A percentile compares a stretch with the other conserved stretches of the same genome.
Conservation (phyloP, 192 early-diverging fungal species). For the Coemansia sp. region DNA sequence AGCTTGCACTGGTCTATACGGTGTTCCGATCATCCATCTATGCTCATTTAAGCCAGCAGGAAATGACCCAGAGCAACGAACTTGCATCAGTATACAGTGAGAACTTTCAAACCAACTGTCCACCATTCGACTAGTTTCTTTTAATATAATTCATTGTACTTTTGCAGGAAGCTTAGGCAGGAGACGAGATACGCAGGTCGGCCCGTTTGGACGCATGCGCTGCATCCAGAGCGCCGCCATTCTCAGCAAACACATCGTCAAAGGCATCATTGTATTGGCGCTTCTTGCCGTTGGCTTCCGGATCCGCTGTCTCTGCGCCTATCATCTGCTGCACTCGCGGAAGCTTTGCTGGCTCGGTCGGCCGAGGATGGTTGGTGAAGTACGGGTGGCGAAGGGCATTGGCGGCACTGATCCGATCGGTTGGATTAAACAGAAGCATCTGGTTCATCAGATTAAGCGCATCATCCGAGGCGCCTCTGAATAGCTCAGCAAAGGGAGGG, state of each 20-base stretch:
- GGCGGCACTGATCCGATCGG: slow-evolving; percentile 71
- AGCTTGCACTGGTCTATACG: slow-evolving; percentile 49
- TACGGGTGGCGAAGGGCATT: slow-evolving; percentile 60
- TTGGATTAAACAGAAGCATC: slow-evolving; percentile 85
- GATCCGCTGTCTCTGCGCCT: background rate
- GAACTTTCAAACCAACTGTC: slow-evolving; percentile 51
- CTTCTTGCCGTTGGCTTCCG: slow-evolving; percentile 15
- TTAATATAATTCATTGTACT: background rate
- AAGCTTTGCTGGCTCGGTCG: slow-evolving; percentile 41
- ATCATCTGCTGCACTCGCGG: slow-evolving; percentile 21
- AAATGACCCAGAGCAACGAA: slow-evolving; percentile 21
- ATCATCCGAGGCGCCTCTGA: slow-evolving; percentile 82
- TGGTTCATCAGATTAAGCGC: slow-evolving; percentile 81
- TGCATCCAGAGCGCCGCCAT: background rate
- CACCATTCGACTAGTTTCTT: slow-evolving; percentile 40
- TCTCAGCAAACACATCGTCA: slow-evolving; percentile 17
- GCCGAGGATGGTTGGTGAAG: slow-evolving; percentile 39
- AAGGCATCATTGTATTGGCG: slow-evolving; percentile 26
- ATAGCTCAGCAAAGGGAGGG: slow-evolving; percentile 67
- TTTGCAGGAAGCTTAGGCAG: slow-evolving; percentile 18
- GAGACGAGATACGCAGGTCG: slow-evolving; percentile 47
- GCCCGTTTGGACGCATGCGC: slow-evolving; percentile 23
- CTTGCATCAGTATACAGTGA: slow-evolving; percentile 30
- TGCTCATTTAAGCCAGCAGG: slow-evolving; percentile 48
- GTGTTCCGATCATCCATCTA: slow-evolving; percentile 53